Conservation (phyloP, 495 filamentous ascomycete genomes). For the Hypoxylon lenormandii region DNA sequence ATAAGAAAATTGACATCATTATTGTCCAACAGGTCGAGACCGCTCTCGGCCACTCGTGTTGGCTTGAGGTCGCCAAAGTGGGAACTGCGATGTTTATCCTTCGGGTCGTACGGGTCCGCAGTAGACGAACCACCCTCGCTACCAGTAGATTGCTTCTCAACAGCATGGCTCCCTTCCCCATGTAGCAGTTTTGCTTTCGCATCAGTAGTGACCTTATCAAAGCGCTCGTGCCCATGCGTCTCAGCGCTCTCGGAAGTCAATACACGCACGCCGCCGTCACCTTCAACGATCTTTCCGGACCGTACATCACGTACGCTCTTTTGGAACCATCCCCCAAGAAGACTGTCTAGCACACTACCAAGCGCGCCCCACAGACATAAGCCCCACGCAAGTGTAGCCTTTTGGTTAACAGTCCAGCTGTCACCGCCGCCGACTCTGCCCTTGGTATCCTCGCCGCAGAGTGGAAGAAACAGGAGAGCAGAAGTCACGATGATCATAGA, state of each 20-base stretch:
- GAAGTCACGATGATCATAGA: slow-evolving; percentile 76
- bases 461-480: slow-evolving; percentile 74
- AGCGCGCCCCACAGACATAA: slow-evolving; percentile 77
- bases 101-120: slow-evolving; percentile 55
- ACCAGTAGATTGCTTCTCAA: slow-evolving; percentile 51
- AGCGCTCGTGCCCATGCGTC: slow-evolving; percentile 30
- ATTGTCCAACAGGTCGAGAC: slow-evolving; percentile 84
- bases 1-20: slow-evolving; percentile 93
- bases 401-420: slow-evolving; percentile 62
- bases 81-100: slow-evolving; percentile 57
- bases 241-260: slow-evolving; percentile 54
- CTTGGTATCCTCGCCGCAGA: slow-evolving; percentile 65
- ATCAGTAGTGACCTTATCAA: slow-evolving; percentile 48
- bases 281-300: slow-evolving; percentile 89
- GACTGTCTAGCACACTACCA: slow-evolving; percentile 85
- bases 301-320: slow-evolving; percentile 85
- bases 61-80: slow-evolving; percentile 69
- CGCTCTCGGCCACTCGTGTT: slow-evolving; percentile 78
- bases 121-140: slow-evolving; percentile 40
- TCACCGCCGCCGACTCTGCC: slow-evolving; percentile 51
- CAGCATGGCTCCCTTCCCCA: slow-evolving; percentile 51
- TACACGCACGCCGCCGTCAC: slow-evolving; percentile 83
- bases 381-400: slow-evolving; percentile 67
- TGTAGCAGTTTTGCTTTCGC: slow-evolving; percentile 54
- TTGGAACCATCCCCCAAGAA: slow-evolving; percentile 87